Evolutionary conservation across 768 basidiomycete genomes (phyloP).

Genomic region (Russula brevipes): DNA sequence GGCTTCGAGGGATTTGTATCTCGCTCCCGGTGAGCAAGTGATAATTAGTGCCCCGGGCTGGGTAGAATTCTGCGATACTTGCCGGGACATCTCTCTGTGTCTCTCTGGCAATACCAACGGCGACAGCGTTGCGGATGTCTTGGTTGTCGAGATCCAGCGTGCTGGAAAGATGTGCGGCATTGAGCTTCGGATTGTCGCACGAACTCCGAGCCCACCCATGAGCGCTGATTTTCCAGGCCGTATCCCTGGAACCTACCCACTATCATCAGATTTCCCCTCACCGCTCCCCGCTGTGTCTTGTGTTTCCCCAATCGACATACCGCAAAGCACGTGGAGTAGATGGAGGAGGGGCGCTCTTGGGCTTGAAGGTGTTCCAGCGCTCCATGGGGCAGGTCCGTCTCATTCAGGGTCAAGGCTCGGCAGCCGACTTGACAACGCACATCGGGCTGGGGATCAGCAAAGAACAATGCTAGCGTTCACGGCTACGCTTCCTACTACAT

Average conservation of each 20-base stretch:
- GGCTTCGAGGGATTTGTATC: not conserved
- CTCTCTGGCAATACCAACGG: constrained; percentile 2
- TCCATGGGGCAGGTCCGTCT: not conserved
- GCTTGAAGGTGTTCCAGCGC: constrained; percentile 8
- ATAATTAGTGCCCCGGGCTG: constrained; percentile 11
- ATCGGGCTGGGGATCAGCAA: not conserved
- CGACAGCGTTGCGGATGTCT: constrained; percentile 2
- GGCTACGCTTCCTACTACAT: constrained; percentile 10
- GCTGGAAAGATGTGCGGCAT: constrained; percentile 5
- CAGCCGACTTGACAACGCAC: not conserved
- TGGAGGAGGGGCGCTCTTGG: constrained; percentile 6
- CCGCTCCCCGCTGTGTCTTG: not conserved
- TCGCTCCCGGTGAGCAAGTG: constrained; percentile 6
- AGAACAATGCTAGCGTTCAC: constrained; percentile 5
- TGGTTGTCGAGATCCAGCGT: constrained; percentile 7
- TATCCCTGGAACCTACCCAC: constrained; percentile 22
- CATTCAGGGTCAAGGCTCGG: not conserved
- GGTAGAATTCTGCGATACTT: constrained; percentile 9
- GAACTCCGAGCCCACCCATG: not conserved
- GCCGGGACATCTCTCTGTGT: constrained; percentile 3
- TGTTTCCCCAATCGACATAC: not conserved
- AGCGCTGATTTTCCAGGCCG: constrained; percentile 1
- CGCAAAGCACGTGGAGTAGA: not conserved
- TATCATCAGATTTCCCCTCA: not conserved
- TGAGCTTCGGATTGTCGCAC: constrained; percentile 11